Base-by-base conservation (phyloP, 805 yeast species). In the Hanseniaspora nectarophila region DNA sequence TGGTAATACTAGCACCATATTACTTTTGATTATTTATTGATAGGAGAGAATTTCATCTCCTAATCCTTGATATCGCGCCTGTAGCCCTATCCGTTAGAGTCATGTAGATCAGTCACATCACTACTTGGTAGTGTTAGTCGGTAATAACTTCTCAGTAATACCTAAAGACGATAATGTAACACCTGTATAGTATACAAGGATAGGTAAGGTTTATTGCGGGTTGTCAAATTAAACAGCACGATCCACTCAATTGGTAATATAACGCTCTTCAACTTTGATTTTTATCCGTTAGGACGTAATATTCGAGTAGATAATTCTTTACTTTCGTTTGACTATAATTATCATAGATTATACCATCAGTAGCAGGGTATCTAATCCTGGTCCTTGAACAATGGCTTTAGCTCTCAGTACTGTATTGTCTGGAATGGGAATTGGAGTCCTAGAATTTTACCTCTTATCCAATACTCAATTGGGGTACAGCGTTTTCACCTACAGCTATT, bases 151-250 rank as follows among this genome's bases (percentile, higher is more conserved):
- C 18, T 26, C 35, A 24, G 26, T 5, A 45, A 23, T 20, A 24
- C 49, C 37, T 45, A 32, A 34, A 34, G 37, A 45, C 49, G 37
- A 35, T 26, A 45, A 45, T 45, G 49, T 45, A 45, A 45, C 49
- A 45, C 43, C 34, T 45, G 49, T 16, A 32, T 13, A 3, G 8
- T 26, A 33, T 45, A 16, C 49, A 32, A 45, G 16, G 24, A 16
- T 18, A 45, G 37, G 49, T 45, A 45, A 45, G 49, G 37, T 55
- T 34, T 16, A 45, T 45, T 45, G 49, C 4, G 49, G 49, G 37
- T 28, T 45, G 43, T 45, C 49, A 45, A 45, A 45, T 45, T 45
- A 45, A 45, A 35, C 37, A 45, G 42, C 49, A 45, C 28, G 43
- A 34, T 45, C 49, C 49, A 45, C 49, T 45, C 37, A 35, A 29